A percentile compares a stretch with the other conserved stretches of the same genome.
These are phyloP conservation scores for Carex pumila DNA, from an alignment of 176 grass and related monocot species.

Conservation along the genomic window DNA sequence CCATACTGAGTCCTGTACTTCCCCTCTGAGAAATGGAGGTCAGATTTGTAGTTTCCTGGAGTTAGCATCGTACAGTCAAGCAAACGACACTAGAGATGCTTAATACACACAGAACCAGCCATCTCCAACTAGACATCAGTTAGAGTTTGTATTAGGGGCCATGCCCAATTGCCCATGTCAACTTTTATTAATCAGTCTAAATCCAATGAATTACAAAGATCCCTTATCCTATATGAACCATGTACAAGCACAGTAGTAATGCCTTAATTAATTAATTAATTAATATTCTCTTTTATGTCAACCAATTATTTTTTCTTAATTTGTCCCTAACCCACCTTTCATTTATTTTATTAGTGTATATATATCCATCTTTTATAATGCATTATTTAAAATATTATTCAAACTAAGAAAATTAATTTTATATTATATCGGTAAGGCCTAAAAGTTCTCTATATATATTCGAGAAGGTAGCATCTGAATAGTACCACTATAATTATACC, in stretches of 20 bases:
- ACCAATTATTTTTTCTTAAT: neutral
- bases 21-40: conserved; percentile 1
- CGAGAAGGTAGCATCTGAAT: too few relatives aligned
- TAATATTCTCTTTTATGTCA: neutral
- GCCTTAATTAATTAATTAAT: neutral
- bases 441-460: too few relatives aligned
- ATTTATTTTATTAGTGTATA: too few relatives aligned
- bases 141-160: conserved; percentile 19
- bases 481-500: too few relatives aligned
- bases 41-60: conserved; percentile 14
- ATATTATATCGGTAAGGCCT: too few relatives aligned
- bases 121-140: conserved; percentile 13
- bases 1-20: conserved; percentile 6
- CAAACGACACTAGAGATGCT: conserved; percentile 18
- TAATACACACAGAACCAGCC: conserved; percentile 17
- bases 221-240: neutral
- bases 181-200: neutral
- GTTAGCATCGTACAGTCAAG: neutral
- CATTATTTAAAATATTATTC: too few relatives aligned
- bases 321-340: too few relatives aligned
- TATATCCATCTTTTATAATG: too few relatives aligned
- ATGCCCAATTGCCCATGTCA: neutral
- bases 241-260: conserved; percentile 12
- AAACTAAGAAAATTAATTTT: too few relatives aligned
- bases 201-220: conserved; percentile 2